Evolutionary conservation across 371 early-diverging fungal genomes (phyloP).

Genomic region (Circinella umbellata): DNA sequence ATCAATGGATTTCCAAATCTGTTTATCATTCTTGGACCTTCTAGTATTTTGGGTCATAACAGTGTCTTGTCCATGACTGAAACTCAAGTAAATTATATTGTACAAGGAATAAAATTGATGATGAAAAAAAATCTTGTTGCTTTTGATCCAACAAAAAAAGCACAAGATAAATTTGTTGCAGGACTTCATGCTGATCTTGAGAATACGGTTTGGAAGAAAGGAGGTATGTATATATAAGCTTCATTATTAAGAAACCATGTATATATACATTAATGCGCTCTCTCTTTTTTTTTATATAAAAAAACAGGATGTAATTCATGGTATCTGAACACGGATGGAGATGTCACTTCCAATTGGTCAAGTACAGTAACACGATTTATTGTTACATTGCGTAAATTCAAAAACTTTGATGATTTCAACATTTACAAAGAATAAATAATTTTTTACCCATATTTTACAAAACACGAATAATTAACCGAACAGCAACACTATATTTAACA

Average conservation of each 20-base stretch:
- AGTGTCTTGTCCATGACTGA: conserved; percentile 10
- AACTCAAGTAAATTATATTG: conserved; percentile 31
- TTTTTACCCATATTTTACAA: not conserved
- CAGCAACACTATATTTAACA: not conserved
- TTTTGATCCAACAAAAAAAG: conserved; percentile 26
- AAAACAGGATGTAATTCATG: conserved; percentile 11
- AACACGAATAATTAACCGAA: too few species aligned
- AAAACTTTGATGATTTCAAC: conserved; percentile 8
- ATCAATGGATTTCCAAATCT: conserved; percentile 50
- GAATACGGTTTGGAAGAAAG: conserved; percentile 30
- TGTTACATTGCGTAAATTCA: conserved; percentile 10
- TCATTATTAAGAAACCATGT: not conserved
- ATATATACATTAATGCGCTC: not conserved
- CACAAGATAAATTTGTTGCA: conserved; percentile 26
- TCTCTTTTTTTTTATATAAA: not conserved
- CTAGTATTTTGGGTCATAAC: conserved; percentile 45
- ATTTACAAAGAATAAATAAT: conserved; percentile 10
- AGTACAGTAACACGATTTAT: conserved; percentile 16
- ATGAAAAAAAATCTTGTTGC: conserved; percentile 22
- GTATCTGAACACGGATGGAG: conserved; percentile 6
- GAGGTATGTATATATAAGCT: conserved; percentile 14
- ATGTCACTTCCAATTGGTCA: conserved; percentile 16
- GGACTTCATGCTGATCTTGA: conserved; percentile 24
- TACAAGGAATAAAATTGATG: conserved; percentile 24
- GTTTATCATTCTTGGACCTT: conserved; percentile 46